phyloP scores from a whole-genome alignment of 2,329 filamentous ascomycete genomes.

The Ustilaginoidea virens region DNA sequence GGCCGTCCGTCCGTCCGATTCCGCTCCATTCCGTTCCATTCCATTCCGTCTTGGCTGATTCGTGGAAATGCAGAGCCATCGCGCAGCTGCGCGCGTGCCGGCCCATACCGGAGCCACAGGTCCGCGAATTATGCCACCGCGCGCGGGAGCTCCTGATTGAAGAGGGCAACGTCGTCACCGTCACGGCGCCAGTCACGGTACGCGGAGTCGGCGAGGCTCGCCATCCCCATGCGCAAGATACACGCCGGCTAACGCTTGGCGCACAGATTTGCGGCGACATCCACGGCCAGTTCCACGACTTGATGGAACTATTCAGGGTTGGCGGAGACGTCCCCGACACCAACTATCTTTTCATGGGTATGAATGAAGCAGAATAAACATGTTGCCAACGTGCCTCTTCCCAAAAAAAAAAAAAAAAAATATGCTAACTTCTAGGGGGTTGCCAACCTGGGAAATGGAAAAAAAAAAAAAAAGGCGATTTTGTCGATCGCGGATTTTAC shows the following conservation, averaged over 20 bases:
- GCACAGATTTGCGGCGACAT: slow-evolving; percentile 88
- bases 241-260: too few relatives aligned
- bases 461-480: slow-evolving; percentile 66
- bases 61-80: slow-evolving; percentile 52
- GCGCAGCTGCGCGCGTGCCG: slow-evolving; percentile 89
- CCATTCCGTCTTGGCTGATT: slow-evolving; percentile 1
- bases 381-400: too few relatives aligned
- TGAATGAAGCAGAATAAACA: too few relatives aligned
- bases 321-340: slow-evolving; percentile 90
- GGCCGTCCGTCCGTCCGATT: too few relatives aligned
- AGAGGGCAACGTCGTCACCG: slow-evolving; percentile 92
- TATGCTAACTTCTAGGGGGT: too few relatives aligned
- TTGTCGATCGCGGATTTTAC: slow-evolving; percentile 96
- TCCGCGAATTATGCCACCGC: slow-evolving; percentile 94
- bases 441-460: too few relatives aligned
- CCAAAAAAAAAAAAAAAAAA: too few relatives aligned
- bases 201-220: too few relatives aligned
- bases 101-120: slow-evolving; percentile 87
- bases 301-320: slow-evolving; percentile 93
- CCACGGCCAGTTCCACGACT: slow-evolving; percentile 88
- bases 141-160: slow-evolving; percentile 91
- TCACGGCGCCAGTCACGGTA: slow-evolving; percentile 88
- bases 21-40: too few relatives aligned
- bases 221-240: too few relatives aligned
- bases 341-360: slow-evolving; percentile 94